Evolutionary conservation across 257 asterid species (phyloP).

Genomic region (Leonotis leonurus): DNA sequence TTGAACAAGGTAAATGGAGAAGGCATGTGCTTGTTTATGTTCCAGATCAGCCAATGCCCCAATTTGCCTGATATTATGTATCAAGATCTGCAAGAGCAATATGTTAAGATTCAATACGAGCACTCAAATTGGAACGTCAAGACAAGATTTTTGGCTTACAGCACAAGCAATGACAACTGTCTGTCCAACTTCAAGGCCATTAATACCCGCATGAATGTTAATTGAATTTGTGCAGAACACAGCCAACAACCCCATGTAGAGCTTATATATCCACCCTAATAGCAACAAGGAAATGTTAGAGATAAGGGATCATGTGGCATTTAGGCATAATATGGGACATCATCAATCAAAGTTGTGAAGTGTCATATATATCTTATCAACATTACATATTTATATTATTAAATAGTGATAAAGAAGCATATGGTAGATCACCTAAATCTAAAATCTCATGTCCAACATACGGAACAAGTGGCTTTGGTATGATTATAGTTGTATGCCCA

Average conservation of each 20-base stretch:
- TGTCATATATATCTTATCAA: background rate
- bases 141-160: slow-evolving; percentile 36
- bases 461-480: slow-evolving; percentile 80
- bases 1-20: slow-evolving; percentile 83
- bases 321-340: background rate
- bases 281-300: slow-evolving; percentile 12
- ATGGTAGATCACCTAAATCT: slow-evolving; percentile 52
- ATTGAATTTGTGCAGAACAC: slow-evolving; percentile 93
- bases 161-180: slow-evolving; percentile 84
- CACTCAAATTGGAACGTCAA: background rate
- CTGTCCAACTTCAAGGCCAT: slow-evolving; percentile 99
- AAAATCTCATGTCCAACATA: slow-evolving; percentile 55
- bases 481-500: slow-evolving; percentile 78
- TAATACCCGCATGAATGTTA: slow-evolving; percentile 88
- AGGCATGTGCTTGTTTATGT: slow-evolving; percentile 86
- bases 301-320: background rate
- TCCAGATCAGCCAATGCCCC: slow-evolving; percentile 67
- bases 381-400: background rate
- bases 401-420: background rate
- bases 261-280: slow-evolving; percentile 84
- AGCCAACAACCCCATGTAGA: slow-evolving; percentile 90
- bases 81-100: slow-evolving; percentile 50
- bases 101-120: slow-evolving; percentile 6
- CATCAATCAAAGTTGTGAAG: background rate
- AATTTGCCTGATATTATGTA: slow-evolving; percentile 82